Percentiles rank a stretch among this genome's conserved stretches.
Conservation (phyloP, 164 flowering plant species). For the Annona squamosa region DNA sequence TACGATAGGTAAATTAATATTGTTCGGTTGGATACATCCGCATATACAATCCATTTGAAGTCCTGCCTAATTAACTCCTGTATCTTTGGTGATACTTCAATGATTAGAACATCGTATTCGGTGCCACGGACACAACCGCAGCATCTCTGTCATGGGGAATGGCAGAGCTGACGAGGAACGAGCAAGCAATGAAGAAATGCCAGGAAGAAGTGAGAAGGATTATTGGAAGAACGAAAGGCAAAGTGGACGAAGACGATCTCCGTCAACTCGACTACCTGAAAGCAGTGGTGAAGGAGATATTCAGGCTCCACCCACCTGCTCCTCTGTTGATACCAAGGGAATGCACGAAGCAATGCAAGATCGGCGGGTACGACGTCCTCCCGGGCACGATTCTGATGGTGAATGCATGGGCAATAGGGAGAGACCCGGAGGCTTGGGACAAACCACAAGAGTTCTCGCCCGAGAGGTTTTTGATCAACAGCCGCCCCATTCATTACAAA, state of each 20-base stretch:
- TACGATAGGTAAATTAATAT: no score
- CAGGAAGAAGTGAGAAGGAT: slow-evolving; percentile 19
- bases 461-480: slow-evolving; percentile 15
- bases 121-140: slow-evolving; percentile 31
- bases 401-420: slow-evolving; percentile 23
- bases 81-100: neutral
- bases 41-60: no score
- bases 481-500: slow-evolving; percentile 14
- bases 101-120: slow-evolving; percentile 26
- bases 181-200: slow-evolving; percentile 11
- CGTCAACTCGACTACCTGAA: slow-evolving; percentile 20
- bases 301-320: slow-evolving; percentile 27
- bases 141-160: slow-evolving; percentile 30
- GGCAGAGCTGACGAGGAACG: slow-evolving; percentile 23
- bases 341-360: slow-evolving; percentile 13
- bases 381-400: slow-evolving; percentile 19
- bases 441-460: slow-evolving; percentile 25
- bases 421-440: slow-evolving; percentile 21
- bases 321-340: slow-evolving; percentile 28
- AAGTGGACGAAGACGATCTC: slow-evolving; percentile 20
- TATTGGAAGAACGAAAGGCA: slow-evolving; percentile 18
- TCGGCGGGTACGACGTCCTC: slow-evolving; percentile 22
- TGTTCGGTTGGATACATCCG: no score
- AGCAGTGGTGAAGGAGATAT: slow-evolving; percentile 24
- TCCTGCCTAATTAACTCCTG: no score